These are phyloP conservation scores for Mycena vulgaris DNA, from an alignment of 768 basidiomycete genomes.

Conservation along the genomic window DNA sequence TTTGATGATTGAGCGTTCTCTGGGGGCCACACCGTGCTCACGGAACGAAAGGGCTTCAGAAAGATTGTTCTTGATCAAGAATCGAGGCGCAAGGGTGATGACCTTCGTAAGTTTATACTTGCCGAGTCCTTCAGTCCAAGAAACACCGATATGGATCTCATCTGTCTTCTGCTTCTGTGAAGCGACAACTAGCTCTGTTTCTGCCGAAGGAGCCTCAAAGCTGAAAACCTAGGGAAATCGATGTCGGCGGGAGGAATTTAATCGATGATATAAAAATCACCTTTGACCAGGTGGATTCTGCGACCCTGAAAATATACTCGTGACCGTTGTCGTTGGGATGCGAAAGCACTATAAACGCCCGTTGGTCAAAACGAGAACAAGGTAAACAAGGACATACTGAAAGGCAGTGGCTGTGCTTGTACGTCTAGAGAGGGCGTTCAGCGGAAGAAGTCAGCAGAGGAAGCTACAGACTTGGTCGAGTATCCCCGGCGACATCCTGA, in stretches of 20 bases:
- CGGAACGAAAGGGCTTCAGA: conserved; percentile 81
- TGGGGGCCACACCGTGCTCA: conserved; percentile 83
- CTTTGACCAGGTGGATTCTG: conserved; percentile 92
- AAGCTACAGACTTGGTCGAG: conserved; percentile 65
- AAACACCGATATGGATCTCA: conserved; percentile 87
- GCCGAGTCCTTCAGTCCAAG: conserved; percentile 94
- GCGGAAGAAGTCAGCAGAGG: conserved; percentile 37
- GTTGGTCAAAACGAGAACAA: conserved; percentile 10
- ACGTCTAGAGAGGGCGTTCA: conserved; percentile 52
- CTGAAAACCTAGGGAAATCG: conserved; percentile 73
- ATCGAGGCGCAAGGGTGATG: conserved; percentile 92
- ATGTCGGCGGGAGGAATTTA: conserved; percentile 9
- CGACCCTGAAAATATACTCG: conserved; percentile 86
- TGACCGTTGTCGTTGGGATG: conserved; percentile 86
- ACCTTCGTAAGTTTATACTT: conserved; percentile 98
- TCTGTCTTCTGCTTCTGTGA: conserved; percentile 74
- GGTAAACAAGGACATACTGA: conserved; percentile 70
- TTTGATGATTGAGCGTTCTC: conserved; percentile 71
- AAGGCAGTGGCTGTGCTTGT: conserved; percentile 75
- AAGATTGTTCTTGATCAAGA: conserved; percentile 89
- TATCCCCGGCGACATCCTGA: conserved; percentile 90
- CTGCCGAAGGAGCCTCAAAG: conserved; percentile 94
- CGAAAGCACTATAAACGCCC: conserved; percentile 78
- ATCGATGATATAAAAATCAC: conserved; percentile 52
- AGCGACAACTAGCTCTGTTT: conserved; percentile 83